Base-by-base conservation (phyloP, 129 eudicot species). In the Flaveria sonorensis region DNA sequence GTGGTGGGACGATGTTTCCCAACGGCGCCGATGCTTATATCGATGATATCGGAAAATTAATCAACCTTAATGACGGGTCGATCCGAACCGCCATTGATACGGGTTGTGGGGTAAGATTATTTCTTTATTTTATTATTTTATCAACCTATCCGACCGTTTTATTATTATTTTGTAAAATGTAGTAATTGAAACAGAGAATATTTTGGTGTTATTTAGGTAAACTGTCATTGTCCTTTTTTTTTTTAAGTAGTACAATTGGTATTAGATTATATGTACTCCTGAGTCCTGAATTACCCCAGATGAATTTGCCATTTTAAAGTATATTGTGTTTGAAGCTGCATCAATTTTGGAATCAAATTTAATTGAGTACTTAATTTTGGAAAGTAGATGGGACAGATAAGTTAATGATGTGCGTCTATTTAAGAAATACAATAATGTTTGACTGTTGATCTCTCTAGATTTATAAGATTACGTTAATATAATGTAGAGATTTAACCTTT, bases 1-100 rank as follows among this genome's bases (percentile, higher is more conserved):
- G 99, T n/a, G 99, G 99, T 24, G 99, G 99, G 55, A 94, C 99
- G 84, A 91, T 91, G 96, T 94, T 94, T 56, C 99, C 99, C 0
- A 83, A 87, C 30, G 99, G 99, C 7, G 99, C 97, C 2, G 92
- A 83, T 78, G 90, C 96, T 12, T 94, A 94, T 64, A 94, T 94
- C 70, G 97, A 94, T 60, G 97, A 89, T 71, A 89, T 94, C 43
- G 99, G 96, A 24, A 84, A 86, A 79, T 51, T 91, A 64, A 94
- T 94, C 20, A 88, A 94, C 79, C 87, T 94, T 73, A 89, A 83
- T 23, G 90, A 88, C 79, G 99, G 99, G 64, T 89, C 96, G 32
- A 85, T 94, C 78, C 79, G 99, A 70, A 94, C 97, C 46, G 99
- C 99, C 81, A 91, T 94, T 82, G 99, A 94, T 80, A 94, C 99